Base-by-base conservation (phyloP, 306 rosid genomes). In the Alnus glutinosa region DNA sequence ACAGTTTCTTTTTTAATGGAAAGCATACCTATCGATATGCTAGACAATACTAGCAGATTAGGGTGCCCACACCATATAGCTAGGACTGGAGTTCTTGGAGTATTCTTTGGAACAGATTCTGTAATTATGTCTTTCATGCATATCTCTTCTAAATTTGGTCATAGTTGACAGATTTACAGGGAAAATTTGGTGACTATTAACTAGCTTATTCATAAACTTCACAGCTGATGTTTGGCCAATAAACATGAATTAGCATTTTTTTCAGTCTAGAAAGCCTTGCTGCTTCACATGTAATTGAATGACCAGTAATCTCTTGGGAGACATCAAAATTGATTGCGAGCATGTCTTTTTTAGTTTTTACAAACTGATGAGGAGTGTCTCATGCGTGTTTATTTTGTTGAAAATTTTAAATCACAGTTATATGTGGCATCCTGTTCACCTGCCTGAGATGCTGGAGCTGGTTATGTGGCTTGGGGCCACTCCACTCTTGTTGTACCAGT, bases 401-500 rank as follows among this genome's bases (percentile, higher is more conserved):
- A 42, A 81, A 55, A 77, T 72, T 54, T 30, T 68, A 59, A 28
- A 46, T 75, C 50, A 76, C 89, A 96, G 98, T 73, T 96, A 79
- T 96, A 89, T 77, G 94, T 96, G 67, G 99, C 99, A 70, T 93
- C 99, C 37, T 96, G 99, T 81, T 91, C 99, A 57, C 96, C 97
- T 78, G 99, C 99, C 76, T 94, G 99, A 78, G 97, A 93, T 73
- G 79, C 87, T 79, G 90, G 85, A 72, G 89, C 96, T 78, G 83
- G 97, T 85, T 96, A 96, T 79, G 94, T 96, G 72, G 96, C 98
- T 71, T 96, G 98, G 97, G 99, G 99, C 18, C 99, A 96, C 91
- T 96, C 99, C 74, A 90, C 96, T 64, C 98, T 96, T 54, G 93
- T 93, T 63, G 99, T 98, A 75, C 98, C 99, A 23, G 99, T 96